Evolutionary conservation across 371 early-diverging fungal genomes (phyloP).

Genomic region (Mucor plumbeus): DNA sequence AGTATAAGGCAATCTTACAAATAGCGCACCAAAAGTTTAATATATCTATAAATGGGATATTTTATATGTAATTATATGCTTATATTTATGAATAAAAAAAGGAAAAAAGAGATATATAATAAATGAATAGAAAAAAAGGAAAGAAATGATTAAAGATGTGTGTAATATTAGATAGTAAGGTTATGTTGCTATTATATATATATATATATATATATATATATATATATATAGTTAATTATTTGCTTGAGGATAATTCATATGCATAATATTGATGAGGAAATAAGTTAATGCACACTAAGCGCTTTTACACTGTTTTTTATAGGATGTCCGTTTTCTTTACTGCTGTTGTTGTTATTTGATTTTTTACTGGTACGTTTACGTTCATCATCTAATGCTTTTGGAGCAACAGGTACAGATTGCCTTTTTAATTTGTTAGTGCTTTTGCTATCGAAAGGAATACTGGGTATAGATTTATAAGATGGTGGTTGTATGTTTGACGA

Average conservation of each 20-base stretch:
- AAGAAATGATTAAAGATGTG: background rate
- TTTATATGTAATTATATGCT: background rate
- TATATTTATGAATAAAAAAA: no score
- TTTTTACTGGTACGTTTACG: background rate
- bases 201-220: no score
- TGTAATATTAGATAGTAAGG: background rate
- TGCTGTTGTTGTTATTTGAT: background rate
- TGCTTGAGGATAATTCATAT: background rate
- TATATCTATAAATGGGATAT: background rate
- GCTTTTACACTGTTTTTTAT: conserved; percentile 33
- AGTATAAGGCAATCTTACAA: no score
- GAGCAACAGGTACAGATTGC: conserved; percentile 32
- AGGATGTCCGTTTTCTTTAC: conserved; percentile 14
- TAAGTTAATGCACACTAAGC: conserved; percentile 39
- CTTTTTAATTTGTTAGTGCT: conserved; percentile 14
- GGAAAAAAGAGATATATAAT: no score
- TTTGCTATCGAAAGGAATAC: background rate
- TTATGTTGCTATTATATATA: no score
- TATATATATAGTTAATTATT: no score
- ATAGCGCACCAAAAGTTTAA: no score
- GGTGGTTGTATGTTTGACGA: conserved; percentile 19
- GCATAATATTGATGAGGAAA: background rate
- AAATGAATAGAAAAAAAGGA: no score
- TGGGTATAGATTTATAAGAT: conserved; percentile 16
- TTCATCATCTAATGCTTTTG: conserved; percentile 12